Percentiles rank a stretch among this genome's conserved stretches.
phyloP scores from a whole-genome alignment of 2,329 filamentous ascomycete genomes.

The Diaporthe helianthi region DNA sequence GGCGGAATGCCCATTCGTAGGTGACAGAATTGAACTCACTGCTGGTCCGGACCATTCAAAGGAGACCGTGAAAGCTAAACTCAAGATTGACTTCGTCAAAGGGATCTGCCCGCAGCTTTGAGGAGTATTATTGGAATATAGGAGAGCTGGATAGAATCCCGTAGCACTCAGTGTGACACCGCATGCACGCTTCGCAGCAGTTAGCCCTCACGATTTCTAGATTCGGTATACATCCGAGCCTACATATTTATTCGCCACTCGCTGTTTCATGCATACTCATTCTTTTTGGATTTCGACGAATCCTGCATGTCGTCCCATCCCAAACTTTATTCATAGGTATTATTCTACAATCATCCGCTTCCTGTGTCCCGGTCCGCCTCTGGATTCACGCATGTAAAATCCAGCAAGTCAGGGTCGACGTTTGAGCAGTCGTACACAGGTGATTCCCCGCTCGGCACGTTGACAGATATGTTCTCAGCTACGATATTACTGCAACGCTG shows the following conservation, averaged over 20 bases:
- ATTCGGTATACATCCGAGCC: background rate
- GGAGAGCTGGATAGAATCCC: background rate
- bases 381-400: background rate
- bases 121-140: no score
- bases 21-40: background rate
- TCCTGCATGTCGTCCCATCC: background rate
- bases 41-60: background rate
- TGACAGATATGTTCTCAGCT: conserved; percentile 3
- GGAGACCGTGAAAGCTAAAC: background rate
- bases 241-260: background rate
- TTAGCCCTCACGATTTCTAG: background rate
- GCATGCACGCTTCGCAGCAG: background rate
- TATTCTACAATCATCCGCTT: background rate
- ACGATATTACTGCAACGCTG: conserved; percentile 15
- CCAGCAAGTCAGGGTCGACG: background rate
- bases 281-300: background rate
- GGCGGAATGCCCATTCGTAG: background rate
- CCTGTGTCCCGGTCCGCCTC: background rate
- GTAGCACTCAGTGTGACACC: background rate
- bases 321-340: no score
- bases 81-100: rapidly evolving
- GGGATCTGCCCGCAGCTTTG: no score
- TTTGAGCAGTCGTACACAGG: background rate
- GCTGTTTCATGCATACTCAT: background rate
- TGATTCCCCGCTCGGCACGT: conserved; percentile 3